Base-by-base conservation (phyloP, 1,139 yeast species). In the Yamadazyma dushanensis region DNA sequence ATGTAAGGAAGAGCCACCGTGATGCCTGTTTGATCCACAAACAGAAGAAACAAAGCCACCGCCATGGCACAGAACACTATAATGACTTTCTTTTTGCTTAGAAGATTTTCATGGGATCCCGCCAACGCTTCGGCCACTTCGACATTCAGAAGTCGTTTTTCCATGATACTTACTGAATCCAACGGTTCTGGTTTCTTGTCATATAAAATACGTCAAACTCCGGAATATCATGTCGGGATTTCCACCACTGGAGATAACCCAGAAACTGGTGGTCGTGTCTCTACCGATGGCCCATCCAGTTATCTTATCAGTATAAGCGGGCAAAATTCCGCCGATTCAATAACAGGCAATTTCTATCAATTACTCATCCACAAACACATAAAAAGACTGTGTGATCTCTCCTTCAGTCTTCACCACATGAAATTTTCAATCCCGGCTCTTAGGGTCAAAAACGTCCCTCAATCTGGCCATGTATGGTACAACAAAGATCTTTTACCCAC, bases 1-100 rank as follows among this genome's bases (percentile, higher is more conserved):
- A 71, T 69, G 3, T 52, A 46, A 1, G 76, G 62, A 11, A 68
- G 54, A 0, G 70, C 74, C 9, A 71, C 61, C 1, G 75, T 60
- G 4, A 70, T 55, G 22, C 72, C 63, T 1, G 71, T 65, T 39
- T 65, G 70, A 48, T 65, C 70, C n/a, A 60, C 53, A 44, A 63
- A 64, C 4, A 61, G 55, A 4, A 58, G 55, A 37, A 66, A 61
- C 17, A 64, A 42, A 4, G 63, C 60, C 19, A 58, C 35, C 2
- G 63, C 53, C 40, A 60, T 47, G 3, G 59, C 57, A 4, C 48
- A 42, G 10, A 61, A 50, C 31, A 62, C 58, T 3, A 57, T 35
- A 5, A 61, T 32, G 19, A 61, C 49, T 31, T 59, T 56, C 20
- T 39, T 49, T 4, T 36, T 44, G 4, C 63, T 61, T 11, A 61